These are phyloP conservation scores for Gremmenia infestans DNA, from an alignment of 2,329 filamentous ascomycete genomes.

Conservation along the genomic window DNA sequence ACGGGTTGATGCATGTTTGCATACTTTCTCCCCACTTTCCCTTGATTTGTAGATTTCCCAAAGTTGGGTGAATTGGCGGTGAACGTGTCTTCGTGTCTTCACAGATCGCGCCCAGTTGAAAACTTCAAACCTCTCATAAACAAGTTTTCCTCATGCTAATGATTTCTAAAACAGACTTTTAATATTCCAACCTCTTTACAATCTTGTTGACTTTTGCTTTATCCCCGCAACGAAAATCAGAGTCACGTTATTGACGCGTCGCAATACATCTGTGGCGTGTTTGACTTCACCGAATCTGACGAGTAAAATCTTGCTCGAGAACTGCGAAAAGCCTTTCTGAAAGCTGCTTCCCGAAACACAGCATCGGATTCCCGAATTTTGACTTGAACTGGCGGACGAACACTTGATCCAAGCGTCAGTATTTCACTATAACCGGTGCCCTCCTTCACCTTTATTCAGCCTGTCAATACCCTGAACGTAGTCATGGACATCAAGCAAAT, in stretches of 20 bases:
- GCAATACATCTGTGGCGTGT: constrained; percentile 1
- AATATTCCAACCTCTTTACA: neutral
- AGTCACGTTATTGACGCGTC: constrained; percentile 4
- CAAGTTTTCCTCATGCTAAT: too few relatives aligned
- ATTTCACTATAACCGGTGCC: constrained; percentile 21
- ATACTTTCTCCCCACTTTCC: constrained; percentile 15
- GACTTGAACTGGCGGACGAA: constrained; percentile 25
- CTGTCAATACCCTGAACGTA: constrained; percentile 1
- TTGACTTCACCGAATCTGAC: constrained; percentile 9
- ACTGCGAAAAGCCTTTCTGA: constrained; percentile 17
- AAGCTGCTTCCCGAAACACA: constrained; percentile 27
- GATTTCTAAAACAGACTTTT: too few relatives aligned
- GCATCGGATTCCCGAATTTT: constrained; percentile 20
- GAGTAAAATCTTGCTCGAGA: constrained; percentile 10
- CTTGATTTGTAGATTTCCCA: constrained; percentile 7
- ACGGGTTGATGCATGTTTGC: constrained; percentile 27
- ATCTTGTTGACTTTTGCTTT: neutral
- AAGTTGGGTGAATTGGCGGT: constrained; percentile 24
- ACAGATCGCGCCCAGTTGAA: neutral
- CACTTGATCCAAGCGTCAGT: constrained; percentile 29
- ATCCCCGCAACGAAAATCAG: neutral
- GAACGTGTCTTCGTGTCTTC: constrained; percentile 6
- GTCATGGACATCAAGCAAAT: constrained; percentile 35
- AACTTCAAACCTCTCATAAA: neutral
- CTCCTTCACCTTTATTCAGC: constrained; percentile 2